phyloP scores from a whole-genome alignment of 192 early-diverging fungal genomes.

The Umbelopsis ramanniana region DNA sequence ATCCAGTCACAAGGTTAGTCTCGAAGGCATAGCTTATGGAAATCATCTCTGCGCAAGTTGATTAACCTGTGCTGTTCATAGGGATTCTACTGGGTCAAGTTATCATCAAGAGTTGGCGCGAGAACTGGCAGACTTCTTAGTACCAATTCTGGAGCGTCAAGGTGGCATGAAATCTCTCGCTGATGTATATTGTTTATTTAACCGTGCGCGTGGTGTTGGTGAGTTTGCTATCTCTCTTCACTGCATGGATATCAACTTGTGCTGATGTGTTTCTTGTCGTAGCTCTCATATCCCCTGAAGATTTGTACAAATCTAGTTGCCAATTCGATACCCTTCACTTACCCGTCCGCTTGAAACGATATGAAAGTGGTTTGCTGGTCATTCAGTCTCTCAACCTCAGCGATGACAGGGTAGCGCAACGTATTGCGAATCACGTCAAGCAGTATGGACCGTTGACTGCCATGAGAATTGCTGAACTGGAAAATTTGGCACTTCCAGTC shows the following conservation, averaged over 20 bases:
- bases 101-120: constrained; percentile 88
- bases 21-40: background rate
- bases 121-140: constrained; percentile 84
- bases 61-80: constrained; percentile 30
- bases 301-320: constrained; percentile 79
- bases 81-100: constrained; percentile 83
- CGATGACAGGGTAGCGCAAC: constrained; percentile 69
- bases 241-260: background rate
- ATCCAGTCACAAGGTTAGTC: constrained; percentile 84
- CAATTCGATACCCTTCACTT: constrained; percentile 71
- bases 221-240: constrained; percentile 21
- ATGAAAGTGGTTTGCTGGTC: constrained; percentile 80
- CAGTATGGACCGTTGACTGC: constrained; percentile 65
- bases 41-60: background rate
- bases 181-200: constrained; percentile 94
- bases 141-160: constrained; percentile 63
- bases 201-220: constrained; percentile 89
- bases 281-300: constrained; percentile 92
- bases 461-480: constrained; percentile 66
- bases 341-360: constrained; percentile 76
- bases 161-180: constrained; percentile 82
- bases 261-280: background rate
- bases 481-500: constrained; percentile 64
- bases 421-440: constrained; percentile 56
- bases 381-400: constrained; percentile 69